These are phyloP conservation scores for Favolaschia claudopus DNA, from an alignment of 768 basidiomycete species.

Conservation along the genomic window DNA sequence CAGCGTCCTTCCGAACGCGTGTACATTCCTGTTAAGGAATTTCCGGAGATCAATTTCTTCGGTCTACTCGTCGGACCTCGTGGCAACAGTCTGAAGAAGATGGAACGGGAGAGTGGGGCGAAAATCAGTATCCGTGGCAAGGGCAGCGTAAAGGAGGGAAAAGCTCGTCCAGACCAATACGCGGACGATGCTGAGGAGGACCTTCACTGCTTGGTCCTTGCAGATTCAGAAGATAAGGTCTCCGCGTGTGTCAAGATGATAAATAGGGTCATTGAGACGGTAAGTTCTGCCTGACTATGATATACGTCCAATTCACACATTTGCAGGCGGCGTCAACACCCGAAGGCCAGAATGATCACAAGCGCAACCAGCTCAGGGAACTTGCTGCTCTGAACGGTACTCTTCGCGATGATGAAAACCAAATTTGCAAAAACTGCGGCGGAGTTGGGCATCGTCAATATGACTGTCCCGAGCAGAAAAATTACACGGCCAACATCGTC, in stretches of 20 bases:
- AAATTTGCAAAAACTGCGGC: conserved; percentile 97
- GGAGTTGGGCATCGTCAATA: conserved; percentile 96
- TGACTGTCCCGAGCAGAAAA: conserved; percentile 97
- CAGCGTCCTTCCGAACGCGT: conserved; percentile 97
- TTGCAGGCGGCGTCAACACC: conserved; percentile 95
- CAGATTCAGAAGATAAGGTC: conserved; percentile 92
- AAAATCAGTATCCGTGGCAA: conserved; percentile 99
- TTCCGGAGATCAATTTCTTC: conserved; percentile 99
- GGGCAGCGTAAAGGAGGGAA: conserved; percentile 98
- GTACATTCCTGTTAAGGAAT: conserved; percentile 99
- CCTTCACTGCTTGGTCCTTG: conserved; percentile 96
- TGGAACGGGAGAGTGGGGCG: conserved; percentile 97
- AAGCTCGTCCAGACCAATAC: conserved; percentile 92
- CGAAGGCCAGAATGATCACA: conserved; percentile 99
- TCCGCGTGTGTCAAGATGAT: conserved; percentile 91
- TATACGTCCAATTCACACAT: not conserved
- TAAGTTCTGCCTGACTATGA: conserved; percentile 49
- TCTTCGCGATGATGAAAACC: conserved; percentile 98
- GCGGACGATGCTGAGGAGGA: conserved; percentile 99
- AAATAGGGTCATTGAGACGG: conserved; percentile 97
- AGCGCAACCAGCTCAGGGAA: conserved; percentile 97
- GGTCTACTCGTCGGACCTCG: conserved; percentile 97
- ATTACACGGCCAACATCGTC: conserved; percentile 99
- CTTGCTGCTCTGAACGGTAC: conserved; percentile 98
- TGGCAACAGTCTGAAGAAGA: conserved; percentile 99